A percentile compares a stretch with the other conserved stretches of the same genome.
These are phyloP conservation scores for Spizellomyces punctatus DNA, from an alignment of 192 early-diverging fungal genomes.

Conservation along the genomic window DNA sequence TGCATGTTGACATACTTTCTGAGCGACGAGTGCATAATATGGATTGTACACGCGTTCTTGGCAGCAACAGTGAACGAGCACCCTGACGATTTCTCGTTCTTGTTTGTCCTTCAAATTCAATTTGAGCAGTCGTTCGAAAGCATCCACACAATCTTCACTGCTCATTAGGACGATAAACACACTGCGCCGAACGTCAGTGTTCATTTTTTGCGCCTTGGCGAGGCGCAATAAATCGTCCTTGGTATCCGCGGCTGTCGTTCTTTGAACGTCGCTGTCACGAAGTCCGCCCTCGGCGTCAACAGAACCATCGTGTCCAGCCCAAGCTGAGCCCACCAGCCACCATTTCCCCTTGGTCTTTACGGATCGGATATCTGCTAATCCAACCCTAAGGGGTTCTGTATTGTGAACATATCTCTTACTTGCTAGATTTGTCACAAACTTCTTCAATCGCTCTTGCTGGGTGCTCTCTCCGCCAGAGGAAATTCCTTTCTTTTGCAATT, in stretches of 20 bases:
- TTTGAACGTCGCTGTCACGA: constrained; percentile 31
- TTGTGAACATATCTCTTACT: constrained; percentile 33
- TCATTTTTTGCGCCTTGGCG: constrained; percentile 90
- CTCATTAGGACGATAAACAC: constrained; percentile 93
- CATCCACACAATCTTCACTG: constrained; percentile 94
- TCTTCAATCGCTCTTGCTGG: constrained; percentile 74
- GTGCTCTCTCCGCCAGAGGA: constrained; percentile 49
- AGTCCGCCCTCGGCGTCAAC: neutral
- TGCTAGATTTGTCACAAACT: constrained; percentile 69
- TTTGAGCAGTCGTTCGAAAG: constrained; percentile 82
- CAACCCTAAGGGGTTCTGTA: constrained; percentile 79
- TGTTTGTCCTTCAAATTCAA: constrained; percentile 88
- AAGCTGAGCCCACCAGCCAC: constrained; percentile 97
- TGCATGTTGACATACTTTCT: constrained; percentile 75
- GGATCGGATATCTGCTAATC: constrained; percentile 80
- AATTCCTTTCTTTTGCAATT: constrained; percentile 59
- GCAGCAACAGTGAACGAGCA: constrained; percentile 86
- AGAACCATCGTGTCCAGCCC: constrained; percentile 75
- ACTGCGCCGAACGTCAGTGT: constrained; percentile 89
- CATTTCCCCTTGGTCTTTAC: constrained; percentile 90
- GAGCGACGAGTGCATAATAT: constrained; percentile 86
- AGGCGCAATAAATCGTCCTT: constrained; percentile 66
- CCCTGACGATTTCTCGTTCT: constrained; percentile 92
- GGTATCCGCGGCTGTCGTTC: constrained; percentile 21
- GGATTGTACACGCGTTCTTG: constrained; percentile 91